Conservation (phyloP, 148 eudicot species). For the Nepenthes mirabilis region DNA sequence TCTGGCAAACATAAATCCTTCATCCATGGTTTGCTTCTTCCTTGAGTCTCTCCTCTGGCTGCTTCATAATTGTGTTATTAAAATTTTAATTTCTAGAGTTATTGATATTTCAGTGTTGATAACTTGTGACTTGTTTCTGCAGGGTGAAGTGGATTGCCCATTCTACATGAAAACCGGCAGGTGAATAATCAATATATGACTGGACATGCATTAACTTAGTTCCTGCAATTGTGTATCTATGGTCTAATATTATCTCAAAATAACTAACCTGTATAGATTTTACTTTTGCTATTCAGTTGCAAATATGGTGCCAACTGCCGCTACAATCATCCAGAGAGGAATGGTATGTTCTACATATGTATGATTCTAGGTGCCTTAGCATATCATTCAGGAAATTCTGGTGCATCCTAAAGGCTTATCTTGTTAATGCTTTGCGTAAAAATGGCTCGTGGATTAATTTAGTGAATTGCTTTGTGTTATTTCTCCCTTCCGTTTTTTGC, state of each 20-base stretch:
- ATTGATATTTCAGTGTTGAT: constrained; percentile 1
- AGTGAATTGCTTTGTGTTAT: constrained; percentile 5
- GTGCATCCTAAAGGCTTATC: not conserved
- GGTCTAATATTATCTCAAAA: too few relatives aligned
- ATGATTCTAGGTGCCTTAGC: not conserved
- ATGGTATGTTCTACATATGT: constrained; percentile 28
- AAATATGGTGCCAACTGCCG: constrained; percentile 89
- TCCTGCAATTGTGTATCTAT: too few relatives aligned
- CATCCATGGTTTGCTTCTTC: too few relatives aligned
- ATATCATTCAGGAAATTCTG: not conserved
- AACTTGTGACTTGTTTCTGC: constrained; percentile 15
- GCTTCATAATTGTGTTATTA: too few relatives aligned
- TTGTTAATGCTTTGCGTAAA: not conserved
- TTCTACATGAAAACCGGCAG: constrained; percentile 96
- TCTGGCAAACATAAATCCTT: too few relatives aligned
- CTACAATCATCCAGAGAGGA: constrained; percentile 84
- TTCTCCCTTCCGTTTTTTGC: not conserved
- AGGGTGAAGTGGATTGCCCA: constrained; percentile 92
- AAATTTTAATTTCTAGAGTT: too few relatives aligned
- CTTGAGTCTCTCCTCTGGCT: too few relatives aligned
- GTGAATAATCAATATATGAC: constrained; percentile 14
- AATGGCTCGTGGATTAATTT: not conserved
- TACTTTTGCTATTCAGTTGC: constrained; percentile 41
- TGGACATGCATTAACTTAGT: too few relatives aligned
- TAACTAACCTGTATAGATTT: not conserved